Evolutionary conservation across 148 eudicot genomes (phyloP), one percentile per base, ranked within the genome.

Genomic region (Rhododendron ferrugineum): DNA sequence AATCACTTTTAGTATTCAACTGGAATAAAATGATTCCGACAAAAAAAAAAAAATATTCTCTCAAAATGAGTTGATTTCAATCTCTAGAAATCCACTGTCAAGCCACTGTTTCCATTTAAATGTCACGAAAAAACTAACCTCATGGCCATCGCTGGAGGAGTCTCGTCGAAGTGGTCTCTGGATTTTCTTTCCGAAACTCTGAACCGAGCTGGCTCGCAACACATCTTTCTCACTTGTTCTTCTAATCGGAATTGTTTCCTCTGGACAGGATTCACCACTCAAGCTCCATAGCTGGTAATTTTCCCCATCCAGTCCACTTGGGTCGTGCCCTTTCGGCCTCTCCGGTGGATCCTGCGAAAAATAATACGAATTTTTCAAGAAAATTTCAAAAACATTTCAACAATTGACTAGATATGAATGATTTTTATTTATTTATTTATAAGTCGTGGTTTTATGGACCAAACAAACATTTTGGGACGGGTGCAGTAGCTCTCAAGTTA

Each of bases 141-240:
- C 98, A 85, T 97, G 99, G 78, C 91, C 95, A 88, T 85, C 83
- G 85, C 91, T 88, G n/a, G 91, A 58, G 10, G 95, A 83, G 64
- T 97, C 99, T 83, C 99, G 88, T 83, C 91, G 86, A 78, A 95
- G 82, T 9, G 87, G 87, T 83, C 86, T 91, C 74, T 80, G 85
- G 18, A 89, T 88, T 83, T 95, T 96, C 40, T 91, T 89, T 15
- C 98, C 99, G 80, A 95, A 96, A 76, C 89, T 85, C 78, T 46
- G 78, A 22, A 96, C 20, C 3, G 97, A 91, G 84, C 83, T 90
- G 20, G 92, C 95, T 86, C 99, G 89, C 32, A 94, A 52, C 49
- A 96, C 84, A 78, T 96, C 99, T 86, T 91, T 86, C 83, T 95
- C 97, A 26, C 64, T 96, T 58, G 98, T 96, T 92, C 99, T 95